phyloP scores from a whole-genome alignment of 78 protist genomes.

The Parvularia atlantis region DNA sequence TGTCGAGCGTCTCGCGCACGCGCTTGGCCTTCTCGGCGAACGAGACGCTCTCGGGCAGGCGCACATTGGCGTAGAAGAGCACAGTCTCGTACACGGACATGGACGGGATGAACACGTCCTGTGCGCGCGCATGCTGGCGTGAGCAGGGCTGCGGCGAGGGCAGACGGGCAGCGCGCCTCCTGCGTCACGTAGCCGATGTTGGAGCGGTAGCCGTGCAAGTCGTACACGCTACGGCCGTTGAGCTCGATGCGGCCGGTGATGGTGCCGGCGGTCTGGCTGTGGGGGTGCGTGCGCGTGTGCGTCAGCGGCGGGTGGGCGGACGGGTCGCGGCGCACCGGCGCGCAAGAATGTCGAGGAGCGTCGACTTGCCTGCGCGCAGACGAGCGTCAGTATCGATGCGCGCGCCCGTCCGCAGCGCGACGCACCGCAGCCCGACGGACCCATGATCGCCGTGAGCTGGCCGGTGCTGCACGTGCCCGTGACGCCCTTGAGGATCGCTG shows the following conservation, averaged over 20 bases:
- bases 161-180: too few relatives aligned
- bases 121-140: constrained; percentile 52
- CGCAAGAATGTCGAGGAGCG: constrained; percentile 40
- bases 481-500: constrained; percentile 20
- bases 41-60: constrained; percentile 22
- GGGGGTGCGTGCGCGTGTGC: too few relatives aligned
- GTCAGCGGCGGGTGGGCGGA: too few relatives aligned
- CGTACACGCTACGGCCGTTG: too few relatives aligned
- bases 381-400: too few relatives aligned
- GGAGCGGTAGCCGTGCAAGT: too few relatives aligned
- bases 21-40: constrained; percentile 18
- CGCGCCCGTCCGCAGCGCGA: too few relatives aligned
- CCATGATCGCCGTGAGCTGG: constrained; percentile 35
- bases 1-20: constrained; percentile 17
- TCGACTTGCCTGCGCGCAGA: constrained; percentile 32
- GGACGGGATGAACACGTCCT: constrained; percentile 41
- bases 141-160: too few relatives aligned
- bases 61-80: constrained; percentile 30
- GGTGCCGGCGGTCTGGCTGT: too few relatives aligned
- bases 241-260: too few relatives aligned
- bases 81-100: constrained; percentile 51
- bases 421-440: constrained; percentile 51
- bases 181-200: too few relatives aligned
- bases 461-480: constrained; percentile 34
- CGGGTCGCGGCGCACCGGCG: too few relatives aligned